Evolutionary conservation across 2,329 filamentous ascomycete genomes (phyloP).

Genomic region (Raffaelea ambrosiae): DNA sequence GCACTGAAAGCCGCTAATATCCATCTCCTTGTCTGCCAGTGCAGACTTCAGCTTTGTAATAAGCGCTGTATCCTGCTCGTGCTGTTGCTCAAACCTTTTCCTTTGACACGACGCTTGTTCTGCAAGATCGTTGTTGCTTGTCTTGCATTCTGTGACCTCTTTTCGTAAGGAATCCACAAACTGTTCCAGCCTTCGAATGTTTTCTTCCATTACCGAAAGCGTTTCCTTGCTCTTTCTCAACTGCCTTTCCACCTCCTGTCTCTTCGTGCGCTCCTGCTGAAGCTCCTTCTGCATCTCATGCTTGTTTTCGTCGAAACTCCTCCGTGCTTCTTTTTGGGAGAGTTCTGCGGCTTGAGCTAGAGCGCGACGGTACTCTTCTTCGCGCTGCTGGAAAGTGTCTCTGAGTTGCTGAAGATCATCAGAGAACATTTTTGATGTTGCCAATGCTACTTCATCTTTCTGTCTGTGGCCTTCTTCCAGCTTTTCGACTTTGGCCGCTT

Average conservation of each 20-base stretch:
- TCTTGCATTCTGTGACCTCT: constrained; percentile 4
- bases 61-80: background rate
- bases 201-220: constrained; percentile 8
- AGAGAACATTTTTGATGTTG: constrained; percentile 1
- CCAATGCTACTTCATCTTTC: background rate
- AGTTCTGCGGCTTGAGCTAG: constrained; percentile 3
- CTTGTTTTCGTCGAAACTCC: constrained; percentile 5
- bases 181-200: background rate
- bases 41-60: constrained; percentile 6
- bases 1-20: background rate
- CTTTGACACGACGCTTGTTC: constrained; percentile 1
- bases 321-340: constrained; percentile 4
- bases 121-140: background rate
- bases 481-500: background rate
- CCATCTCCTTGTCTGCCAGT: constrained; percentile 6
- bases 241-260: constrained; percentile 9
- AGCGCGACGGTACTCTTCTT: constrained; percentile 7
- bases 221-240: constrained; percentile 8
- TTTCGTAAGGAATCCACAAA: constrained; percentile 1
- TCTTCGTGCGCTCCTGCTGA: constrained; percentile 8
- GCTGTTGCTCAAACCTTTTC: background rate
- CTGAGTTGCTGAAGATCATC: constrained; percentile 3
- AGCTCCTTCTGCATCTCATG: constrained; percentile 6
- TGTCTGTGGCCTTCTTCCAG: constrained; percentile 8
- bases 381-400: constrained; percentile 1